Evolutionary conservation across 768 basidiomycete species (phyloP), one percentile per base, ranked within the genome.

Genomic region (Hericium erinaceus): DNA sequence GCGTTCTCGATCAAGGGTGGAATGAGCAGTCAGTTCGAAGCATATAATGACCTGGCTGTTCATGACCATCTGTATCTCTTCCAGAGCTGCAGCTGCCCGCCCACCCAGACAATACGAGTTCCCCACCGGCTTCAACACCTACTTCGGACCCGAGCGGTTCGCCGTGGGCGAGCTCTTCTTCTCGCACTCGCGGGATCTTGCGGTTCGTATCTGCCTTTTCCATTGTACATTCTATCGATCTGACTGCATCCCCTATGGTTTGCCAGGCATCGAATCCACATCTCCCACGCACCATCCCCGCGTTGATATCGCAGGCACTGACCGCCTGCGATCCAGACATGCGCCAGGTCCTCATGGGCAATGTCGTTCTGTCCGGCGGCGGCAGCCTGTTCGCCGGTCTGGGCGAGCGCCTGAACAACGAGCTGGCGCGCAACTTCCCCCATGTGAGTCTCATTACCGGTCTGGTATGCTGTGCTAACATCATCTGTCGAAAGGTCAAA

Each of bases 321-420:
- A 80, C 84, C 59, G 81, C 89, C 10, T 92, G 90, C 71, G 97
- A 99, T 64, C 85, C 89, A 0, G 97, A 99, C 69, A 74, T 98
- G 57, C 88, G 95, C 28, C 88, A 91, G 58, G 86, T 89, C 18
- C 82, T 99, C 26, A 81, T 95, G 67, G 83, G 88, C 60, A 98
- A 98, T 66, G 85, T 99, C 54, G 95, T 99, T 51, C 81, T 98
- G 49, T 90, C 92, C n/a, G 97, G 97, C 8, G 95, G 95, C 10
- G 90, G 94, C 39, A 92, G 88, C 57, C 74, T 92, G 48, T 86
- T 95, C 59, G 73, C 86, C 38, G 97, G 97, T 18, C 82, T 98
- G 60, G 80, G 80, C 26, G 94, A 98, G 65, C 80, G 97, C 16
- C 75, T 98, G 48, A 77, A 82, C 58, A 75, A 76, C 55, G 97